Evolutionary conservation across 768 basidiomycete genomes (phyloP), one percentile per base, ranked within the genome.

Genomic region (Clathrus columnatus): DNA sequence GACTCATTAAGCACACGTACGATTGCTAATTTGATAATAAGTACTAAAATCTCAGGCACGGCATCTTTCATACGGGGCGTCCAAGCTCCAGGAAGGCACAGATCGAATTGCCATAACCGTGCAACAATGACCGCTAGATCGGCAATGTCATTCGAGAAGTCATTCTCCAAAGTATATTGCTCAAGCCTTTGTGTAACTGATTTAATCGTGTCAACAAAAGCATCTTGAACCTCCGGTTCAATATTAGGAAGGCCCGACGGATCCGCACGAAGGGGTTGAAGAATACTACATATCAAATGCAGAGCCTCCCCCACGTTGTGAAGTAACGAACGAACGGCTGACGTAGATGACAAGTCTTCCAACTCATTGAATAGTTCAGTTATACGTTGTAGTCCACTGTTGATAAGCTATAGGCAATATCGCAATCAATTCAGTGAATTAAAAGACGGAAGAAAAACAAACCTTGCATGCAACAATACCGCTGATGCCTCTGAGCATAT

Each of bases 401-500:
- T 85, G 56, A 89, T 76, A 62, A 91, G 85, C 86, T 90, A 48
- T 0, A 57, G 16, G 28, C n/a, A 21, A 45, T 29, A 46, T 29
- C 59, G 7, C 29, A 47, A 11, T 28, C 44, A 45, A 21, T 32
- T 36, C 8, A 1, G 6, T 47, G 32, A n/a, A 20, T 23, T 17
- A 21, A 27, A n/a, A n/a, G 5, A 10, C 47, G n/a, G 24, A 30
- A 14, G 45, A 7, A 27, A 27, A 4, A 51, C 66, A 43, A 60
- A 86, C 87, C 79, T 86, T 89, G 51, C 75, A 76, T 4, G 82
- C 84, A 28, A 91, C 81, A 0, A 74, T 70, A 44, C 71, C 75
- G 46, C 84, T 83, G 7, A 84, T 83, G 26, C 84, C 85, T 60
- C 78, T 76, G 18, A 84, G 77, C 78, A 91, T 85, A 64, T 88